A percentile compares a stretch with the other conserved stretches of the same genome.
phyloP scores from a whole-genome alignment of 352 stramenopile genomes.

The Blastocystis sp. region DNA sequence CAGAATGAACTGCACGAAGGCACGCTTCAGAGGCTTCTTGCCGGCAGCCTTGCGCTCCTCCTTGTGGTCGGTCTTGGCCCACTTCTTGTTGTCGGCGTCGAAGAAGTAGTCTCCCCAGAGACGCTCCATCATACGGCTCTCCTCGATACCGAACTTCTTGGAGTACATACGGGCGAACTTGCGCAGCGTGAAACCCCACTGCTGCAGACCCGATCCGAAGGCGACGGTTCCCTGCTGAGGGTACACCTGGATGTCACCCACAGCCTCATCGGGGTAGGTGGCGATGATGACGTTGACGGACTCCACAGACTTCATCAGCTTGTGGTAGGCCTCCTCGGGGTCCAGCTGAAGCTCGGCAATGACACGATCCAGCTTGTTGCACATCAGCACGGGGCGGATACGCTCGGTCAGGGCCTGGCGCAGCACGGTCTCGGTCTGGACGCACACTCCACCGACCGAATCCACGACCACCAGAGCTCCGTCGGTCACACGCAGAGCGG shows the following conservation, averaged over 20 bases:
- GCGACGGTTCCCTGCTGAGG: slow-evolving; percentile 91
- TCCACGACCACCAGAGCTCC: slow-evolving; percentile 97
- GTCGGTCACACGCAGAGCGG: slow-evolving; percentile 94
- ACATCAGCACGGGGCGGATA: slow-evolving; percentile 94
- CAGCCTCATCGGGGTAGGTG: slow-evolving; percentile 85
- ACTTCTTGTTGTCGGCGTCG: slow-evolving; percentile 85
- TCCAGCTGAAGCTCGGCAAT: slow-evolving; percentile 93
- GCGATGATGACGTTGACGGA: slow-evolving; percentile 97
- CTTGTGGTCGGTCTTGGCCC: slow-evolving; percentile 83
- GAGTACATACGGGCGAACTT: slow-evolving; percentile 95
- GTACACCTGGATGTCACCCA: slow-evolving; percentile 91
- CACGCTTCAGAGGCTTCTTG: slow-evolving; percentile 79
- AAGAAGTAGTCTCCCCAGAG: slow-evolving; percentile 97
- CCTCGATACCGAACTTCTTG: slow-evolving; percentile 92
- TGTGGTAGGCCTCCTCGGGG: slow-evolving; percentile 96
- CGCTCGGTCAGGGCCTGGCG: slow-evolving; percentile 91
- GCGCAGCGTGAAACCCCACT: slow-evolving; percentile 99
- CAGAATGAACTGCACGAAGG: slow-evolving; percentile 99
- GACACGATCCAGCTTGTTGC: slow-evolving; percentile 98
- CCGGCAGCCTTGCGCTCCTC: slow-evolving; percentile 61
- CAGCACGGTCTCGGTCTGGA: slow-evolving; percentile 97
- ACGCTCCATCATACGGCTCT: slow-evolving; percentile 97
- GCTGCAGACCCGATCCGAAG: slow-evolving; percentile 95
- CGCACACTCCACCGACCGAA: slow-evolving; percentile 95
- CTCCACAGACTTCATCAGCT: slow-evolving; percentile 92